These are phyloP conservation scores for Candida xyloterini DNA, from an alignment of 805 yeast genomes.

Conservation along the genomic window DNA sequence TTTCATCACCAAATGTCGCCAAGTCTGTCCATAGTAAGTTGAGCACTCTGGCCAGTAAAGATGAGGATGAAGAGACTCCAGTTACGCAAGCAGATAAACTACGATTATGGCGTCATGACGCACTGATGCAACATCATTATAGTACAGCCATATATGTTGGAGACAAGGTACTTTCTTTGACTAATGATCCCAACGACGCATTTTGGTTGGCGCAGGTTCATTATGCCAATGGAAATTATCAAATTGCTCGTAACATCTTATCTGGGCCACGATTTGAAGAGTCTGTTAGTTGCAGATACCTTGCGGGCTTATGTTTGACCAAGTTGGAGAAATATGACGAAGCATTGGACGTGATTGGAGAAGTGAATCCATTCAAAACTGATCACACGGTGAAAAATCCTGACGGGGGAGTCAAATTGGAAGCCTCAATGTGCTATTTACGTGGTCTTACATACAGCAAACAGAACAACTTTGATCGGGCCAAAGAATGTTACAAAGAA, in stretches of 20 bases:
- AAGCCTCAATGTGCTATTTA: conserved; percentile 80
- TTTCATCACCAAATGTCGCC: conserved; percentile 26
- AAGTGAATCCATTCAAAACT: conserved; percentile 63
- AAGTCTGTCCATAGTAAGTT: conserved; percentile 14
- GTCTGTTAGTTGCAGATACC: conserved; percentile 73
- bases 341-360: conserved; percentile 83
- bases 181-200: conserved; percentile 88
- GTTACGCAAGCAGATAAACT: conserved; percentile 80
- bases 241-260: conserved; percentile 73
- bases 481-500: conserved; percentile 82
- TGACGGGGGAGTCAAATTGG: conserved; percentile 85
- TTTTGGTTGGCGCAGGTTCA: conserved; percentile 95
- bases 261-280: conserved; percentile 52
- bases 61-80: conserved; percentile 37
- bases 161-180: conserved; percentile 80
- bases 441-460: conserved; percentile 81
- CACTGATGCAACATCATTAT: conserved; percentile 87
- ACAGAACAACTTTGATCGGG: conserved; percentile 79
- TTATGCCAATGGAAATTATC: conserved; percentile 69
- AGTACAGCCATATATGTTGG: conserved; percentile 88
- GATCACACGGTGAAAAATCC: conserved; percentile 39
- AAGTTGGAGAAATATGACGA: conserved; percentile 81
- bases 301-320: conserved; percentile 71
- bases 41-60: conserved; percentile 10
- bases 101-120: conserved; percentile 90